Base-by-base conservation (phyloP, 2,329 filamentous ascomycete species). In the Aspergillus versicolor region DNA sequence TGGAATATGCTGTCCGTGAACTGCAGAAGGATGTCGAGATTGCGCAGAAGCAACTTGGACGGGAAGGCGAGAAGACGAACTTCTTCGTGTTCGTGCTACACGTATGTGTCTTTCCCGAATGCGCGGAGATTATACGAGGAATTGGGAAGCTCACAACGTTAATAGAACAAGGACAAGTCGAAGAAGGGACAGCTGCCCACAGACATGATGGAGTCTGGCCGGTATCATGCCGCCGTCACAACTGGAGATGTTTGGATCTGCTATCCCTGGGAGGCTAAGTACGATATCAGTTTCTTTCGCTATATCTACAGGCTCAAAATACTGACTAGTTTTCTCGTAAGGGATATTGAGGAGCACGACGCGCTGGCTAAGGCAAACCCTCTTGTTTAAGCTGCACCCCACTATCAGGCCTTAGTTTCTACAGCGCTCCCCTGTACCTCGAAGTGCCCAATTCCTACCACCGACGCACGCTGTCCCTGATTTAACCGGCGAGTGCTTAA, bases 241-340 rank as follows among this genome's bases (percentile, higher is more conserved):
- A 90, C 95, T 32, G 85, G 84, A n/a, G 93, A 99, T 77, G 88
- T 92, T 64, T 99, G 94, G 94, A 97, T 97, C 74, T 95, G 91
- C 83, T 99, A 99, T 78, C 94, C 94, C 15, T 99, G 94, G 94
- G 94, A 97, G 80, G 94, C 94, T 43, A 88, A 78, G 82, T 85
- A 78, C 55, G 82, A 79, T 30, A 9, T 7, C 24, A 12, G 12
- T 19, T n/a, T 15, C 11, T 40, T 27, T 30, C 22, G 5, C 56
- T 19, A 7, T 22, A 9, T 45, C 30, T 37, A 30, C 9, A 30
- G 8, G 27, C 9, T 30, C 9, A 24, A 3, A 17, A 54, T 51
- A 24, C 57, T 70, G 60, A 75, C 70, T 50, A 65, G 49, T 47
- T 4, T 19, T 22, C 27, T 4, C 5, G 17, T 58, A 55, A 85